Evolutionary conservation across 371 early-diverging fungal species (phyloP).

Genomic region (Mucor indicus): DNA sequence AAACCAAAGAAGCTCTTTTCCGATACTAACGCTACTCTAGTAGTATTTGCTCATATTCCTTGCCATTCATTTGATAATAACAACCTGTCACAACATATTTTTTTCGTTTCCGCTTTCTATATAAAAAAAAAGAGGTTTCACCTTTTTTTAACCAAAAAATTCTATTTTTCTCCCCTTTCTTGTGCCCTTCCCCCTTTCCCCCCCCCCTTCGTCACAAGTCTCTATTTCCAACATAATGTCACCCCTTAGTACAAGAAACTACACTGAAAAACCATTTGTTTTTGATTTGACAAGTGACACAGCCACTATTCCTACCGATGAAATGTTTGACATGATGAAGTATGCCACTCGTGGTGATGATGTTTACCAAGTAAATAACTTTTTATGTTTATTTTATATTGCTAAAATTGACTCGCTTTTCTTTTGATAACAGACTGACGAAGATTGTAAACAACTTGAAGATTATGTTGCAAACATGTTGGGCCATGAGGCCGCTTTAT

Average conservation of each 20-base stretch:
- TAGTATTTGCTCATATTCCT: no score
- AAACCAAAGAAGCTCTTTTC: no score
- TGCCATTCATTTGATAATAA: no score
- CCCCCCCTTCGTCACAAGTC: neutral
- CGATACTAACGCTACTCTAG: no score
- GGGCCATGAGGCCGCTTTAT: slow-evolving; percentile 80
- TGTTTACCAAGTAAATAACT: slow-evolving; percentile 63
- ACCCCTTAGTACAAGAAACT: slow-evolving; percentile 6
- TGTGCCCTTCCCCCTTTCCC: neutral
- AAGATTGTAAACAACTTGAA: slow-evolving; percentile 57
- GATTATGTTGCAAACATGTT: slow-evolving; percentile 63
- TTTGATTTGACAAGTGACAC: slow-evolving; percentile 66
- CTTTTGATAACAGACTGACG: slow-evolving; percentile 9
- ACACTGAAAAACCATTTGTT: slow-evolving; percentile 14
- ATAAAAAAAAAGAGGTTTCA: neutral
- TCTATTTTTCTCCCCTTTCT: neutral
- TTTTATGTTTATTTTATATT: neutral
- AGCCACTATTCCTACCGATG: slow-evolving; percentile 79
- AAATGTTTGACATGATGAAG: slow-evolving; percentile 82
- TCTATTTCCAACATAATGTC: slow-evolving; percentile 13
- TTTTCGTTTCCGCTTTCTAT: no score
- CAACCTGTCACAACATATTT: no score
- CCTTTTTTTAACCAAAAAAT: neutral
- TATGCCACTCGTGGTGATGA: slow-evolving; percentile 81
- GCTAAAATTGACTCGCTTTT: neutral